Conservation (phyloP, 78 protist species). For the Goniomonas avonlea region DNA sequence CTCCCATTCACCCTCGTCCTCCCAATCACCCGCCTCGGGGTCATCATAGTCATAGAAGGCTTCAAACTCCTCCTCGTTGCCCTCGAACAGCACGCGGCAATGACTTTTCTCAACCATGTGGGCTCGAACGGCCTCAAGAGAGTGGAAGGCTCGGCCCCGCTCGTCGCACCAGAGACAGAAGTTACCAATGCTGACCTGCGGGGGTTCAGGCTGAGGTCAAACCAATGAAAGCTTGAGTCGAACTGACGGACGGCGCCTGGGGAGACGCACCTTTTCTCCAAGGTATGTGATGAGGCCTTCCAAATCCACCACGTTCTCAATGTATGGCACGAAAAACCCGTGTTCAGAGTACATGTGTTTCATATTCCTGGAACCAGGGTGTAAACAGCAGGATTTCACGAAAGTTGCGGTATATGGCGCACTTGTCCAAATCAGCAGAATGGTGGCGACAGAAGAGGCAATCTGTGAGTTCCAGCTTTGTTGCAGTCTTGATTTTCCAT, state of each 20-base stretch:
- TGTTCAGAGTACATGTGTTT: background rate
- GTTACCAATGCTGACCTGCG: background rate
- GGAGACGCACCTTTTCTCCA: constrained; percentile 6
- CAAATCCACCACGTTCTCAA: background rate
- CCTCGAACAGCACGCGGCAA: background rate
- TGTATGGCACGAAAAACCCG: constrained; percentile 22
- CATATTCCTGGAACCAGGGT: too few species aligned
- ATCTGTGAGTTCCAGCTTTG: background rate
- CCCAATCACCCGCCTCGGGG: too few species aligned
- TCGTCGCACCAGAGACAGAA: background rate
- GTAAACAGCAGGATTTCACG: too few species aligned
- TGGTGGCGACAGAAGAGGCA: constrained; percentile 15
- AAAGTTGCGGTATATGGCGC: too few species aligned
- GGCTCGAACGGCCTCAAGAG: background rate
- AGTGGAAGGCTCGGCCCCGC: background rate
- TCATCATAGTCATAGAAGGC: constrained; percentile 7
- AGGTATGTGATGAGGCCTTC: constrained; percentile 16
- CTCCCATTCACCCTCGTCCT: too few species aligned
- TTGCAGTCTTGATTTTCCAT: background rate
- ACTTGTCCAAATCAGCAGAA: too few species aligned
- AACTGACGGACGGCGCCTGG: too few species aligned
- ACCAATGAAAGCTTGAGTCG: too few species aligned
- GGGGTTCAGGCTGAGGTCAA: too few species aligned
- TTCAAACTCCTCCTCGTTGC: constrained; percentile 10
- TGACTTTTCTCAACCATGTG: background rate